Evolutionary conservation across 768 basidiomycete genomes (phyloP).

Genomic region (Calocera cornea): DNA sequence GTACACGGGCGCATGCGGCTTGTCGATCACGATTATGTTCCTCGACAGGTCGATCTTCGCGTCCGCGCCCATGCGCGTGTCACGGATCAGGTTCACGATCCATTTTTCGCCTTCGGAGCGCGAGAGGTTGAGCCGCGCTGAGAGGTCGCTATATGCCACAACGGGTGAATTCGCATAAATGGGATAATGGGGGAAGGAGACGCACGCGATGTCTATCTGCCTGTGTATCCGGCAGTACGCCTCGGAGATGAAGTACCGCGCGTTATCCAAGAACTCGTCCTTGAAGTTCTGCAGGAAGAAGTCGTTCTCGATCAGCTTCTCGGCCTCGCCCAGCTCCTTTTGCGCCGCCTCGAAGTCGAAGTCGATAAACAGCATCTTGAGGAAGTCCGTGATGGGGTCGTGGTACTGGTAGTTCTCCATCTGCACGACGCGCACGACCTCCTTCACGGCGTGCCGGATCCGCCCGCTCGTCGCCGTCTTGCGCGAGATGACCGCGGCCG

Average conservation of each 20-base stretch:
- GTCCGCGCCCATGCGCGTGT: conserved; percentile 91
- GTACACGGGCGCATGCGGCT: conserved; percentile 78
- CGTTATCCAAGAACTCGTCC: conserved; percentile 94
- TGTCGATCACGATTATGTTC: conserved; percentile 94
- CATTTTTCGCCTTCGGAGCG: conserved; percentile 95
- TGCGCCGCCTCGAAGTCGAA: conserved; percentile 96
- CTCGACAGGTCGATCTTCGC: conserved; percentile 48
- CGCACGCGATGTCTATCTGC: conserved; percentile 72
- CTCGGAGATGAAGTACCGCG: conserved; percentile 89
- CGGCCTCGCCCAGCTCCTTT: conserved; percentile 59
- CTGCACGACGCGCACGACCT: conserved; percentile 86
- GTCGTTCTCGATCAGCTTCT: conserved; percentile 74
- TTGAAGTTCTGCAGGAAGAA: conserved; percentile 86
- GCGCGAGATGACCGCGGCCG: conserved; percentile 83
- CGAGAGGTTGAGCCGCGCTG: conserved; percentile 84
- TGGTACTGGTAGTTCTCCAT: conserved; percentile 93
- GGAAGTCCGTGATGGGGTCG: conserved; percentile 85
- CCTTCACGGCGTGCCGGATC: conserved; percentile 75
- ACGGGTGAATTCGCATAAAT: neutral
- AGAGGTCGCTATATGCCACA: conserved; percentile 53
- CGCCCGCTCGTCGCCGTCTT: conserved; percentile 58
- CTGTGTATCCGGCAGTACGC: conserved; percentile 97
- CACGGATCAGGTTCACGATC: conserved; percentile 98
- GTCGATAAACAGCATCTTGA: conserved; percentile 86
- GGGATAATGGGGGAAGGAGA: conserved; percentile 2